Percentiles rank a stretch among this genome's conserved stretches.
Conservation (phyloP, 176 grass and related monocot species). For the Oryza punctata region DNA sequence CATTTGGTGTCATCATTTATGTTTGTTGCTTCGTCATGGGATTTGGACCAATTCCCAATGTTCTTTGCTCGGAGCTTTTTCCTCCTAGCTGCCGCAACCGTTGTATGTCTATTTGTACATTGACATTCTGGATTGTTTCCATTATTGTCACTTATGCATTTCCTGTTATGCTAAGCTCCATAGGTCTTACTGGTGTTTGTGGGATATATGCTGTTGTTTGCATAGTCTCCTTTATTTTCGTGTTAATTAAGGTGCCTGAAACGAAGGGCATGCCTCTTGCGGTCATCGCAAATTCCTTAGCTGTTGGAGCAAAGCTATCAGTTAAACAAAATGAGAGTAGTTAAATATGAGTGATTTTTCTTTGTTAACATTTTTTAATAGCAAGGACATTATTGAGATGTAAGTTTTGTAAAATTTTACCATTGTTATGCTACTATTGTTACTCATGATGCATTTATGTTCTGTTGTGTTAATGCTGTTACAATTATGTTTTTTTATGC, state of each 20-base stretch:
- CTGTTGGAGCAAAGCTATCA: constrained; percentile 26
- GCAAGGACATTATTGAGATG: background rate
- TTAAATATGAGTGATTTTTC: no score
- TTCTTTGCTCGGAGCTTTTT: constrained; percentile 68
- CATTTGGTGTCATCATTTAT: constrained; percentile 47
- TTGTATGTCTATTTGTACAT: constrained; percentile 59
- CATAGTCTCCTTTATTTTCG: constrained; percentile 46
- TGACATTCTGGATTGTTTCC: constrained; percentile 61
- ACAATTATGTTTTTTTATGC: no score
- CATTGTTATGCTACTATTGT: no score
- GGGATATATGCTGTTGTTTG: constrained; percentile 56
- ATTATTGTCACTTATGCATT: constrained; percentile 69
- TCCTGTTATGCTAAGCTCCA: constrained; percentile 53
- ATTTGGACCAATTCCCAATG: constrained; percentile 69
- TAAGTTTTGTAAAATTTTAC: no score
- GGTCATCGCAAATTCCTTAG: constrained; percentile 64
- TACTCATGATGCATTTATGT: no score
- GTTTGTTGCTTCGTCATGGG: constrained; percentile 70
- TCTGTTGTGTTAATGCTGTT: no score
- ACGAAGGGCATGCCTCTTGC: constrained; percentile 65
- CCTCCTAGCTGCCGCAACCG: constrained; percentile 57
- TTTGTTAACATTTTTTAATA: background rate
- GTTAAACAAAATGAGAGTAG: no score
- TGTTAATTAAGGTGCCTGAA: constrained; percentile 55
- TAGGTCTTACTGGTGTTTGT: constrained; percentile 57